Evolutionary conservation across 805 yeast genomes (phyloP), one percentile per base, ranked within the genome.

Genomic region (Tetrapisispora taiwanensis): DNA sequence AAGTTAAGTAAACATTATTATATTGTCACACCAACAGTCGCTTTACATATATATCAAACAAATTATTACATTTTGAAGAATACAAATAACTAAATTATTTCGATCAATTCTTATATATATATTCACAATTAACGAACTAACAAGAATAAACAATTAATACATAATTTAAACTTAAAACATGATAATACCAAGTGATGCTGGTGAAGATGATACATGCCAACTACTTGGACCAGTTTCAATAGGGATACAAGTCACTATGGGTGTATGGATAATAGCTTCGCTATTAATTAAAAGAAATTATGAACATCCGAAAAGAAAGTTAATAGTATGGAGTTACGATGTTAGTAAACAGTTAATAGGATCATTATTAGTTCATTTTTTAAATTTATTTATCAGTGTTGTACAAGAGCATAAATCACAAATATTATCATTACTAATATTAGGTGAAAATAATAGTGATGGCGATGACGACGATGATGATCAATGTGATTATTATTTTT

Each of bases 401-500:
- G 46, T 86, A 33, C 61, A 64, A 44, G 68, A 60, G 44, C 49
- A 62, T 22, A 60, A 65, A 28, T 15, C 30, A 3, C 14, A 13
- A n/a, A 15, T 37, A 17, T 4, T 18, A 22, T n/a, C 24, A 2
- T 19, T 24, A 7, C 28, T 30, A 17, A 22, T 4, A 6, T 3
- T 6, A 22, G 27, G 28, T 2, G 26, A n/a, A 4, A 17, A 48
- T 24, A 47, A n/a, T 5, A 15, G 19, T 31, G 6, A 43, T 42
- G 47, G 53, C 38, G 63, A 62, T 31, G 67, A 59, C n/a, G 66
- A 59, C 4, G 73, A 68, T 31, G 76, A 73, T 40, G 81, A 80
- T 48, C 95, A 95, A 7, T 92, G 97, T 63, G 90, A 86, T 53
- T 92, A 96, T 92, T 90, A 92, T 67, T 90, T 90, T 58, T 68